Evolutionary conservation across 257 asterid species (phyloP), one percentile per base, ranked within the genome.

Genomic region (Salvia miltiorrhiza): DNA sequence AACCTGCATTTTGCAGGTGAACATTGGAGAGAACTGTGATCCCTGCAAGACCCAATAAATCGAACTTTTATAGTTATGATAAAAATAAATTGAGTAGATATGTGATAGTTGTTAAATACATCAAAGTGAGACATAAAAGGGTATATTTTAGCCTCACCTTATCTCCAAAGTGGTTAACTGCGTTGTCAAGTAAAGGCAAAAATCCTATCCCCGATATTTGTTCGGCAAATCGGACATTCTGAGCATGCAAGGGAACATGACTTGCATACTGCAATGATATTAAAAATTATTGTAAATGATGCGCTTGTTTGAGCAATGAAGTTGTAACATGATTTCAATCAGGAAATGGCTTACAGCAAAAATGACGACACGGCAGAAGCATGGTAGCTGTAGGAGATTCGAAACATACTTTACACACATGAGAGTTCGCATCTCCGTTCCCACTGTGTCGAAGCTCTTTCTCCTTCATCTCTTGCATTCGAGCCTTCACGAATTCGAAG

Each of bases 281-380:
- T 32, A 62, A 33, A 4, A 9, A 37, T n/a, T 9, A 33, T 50
- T 16, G 73, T 80, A 17, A 87, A 75, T 48, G 37, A 14, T 12
- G 68, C 39, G 21, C n/a, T 44, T 32, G 28, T 2, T 44, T 16
- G 35, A 70, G 40, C 12, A 28, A 20, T 56, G 52, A 50, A 21
- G 17, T 26, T 26, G 61, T 6, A 69, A 49, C 39, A 71, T n/a
- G 35, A 53, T 26, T 55, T 40, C 64, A 60, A 41, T 20, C n/a
- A 17, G 59, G 52, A 70, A 54, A 53, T 5, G 49, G 83, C 99
- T 84, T 83, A 93, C 99, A 76, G 73, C 96, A 88, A 85, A 90
- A 93, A 84, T 93, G 99, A 70, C 99, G 96, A 81, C 99, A 93
- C 9, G 99, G 97, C 30, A 93, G 95, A 76, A 93, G 96, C 99